Percentiles rank a stretch among this genome's conserved stretches.
These are phyloP conservation scores for Kwoniella mangroviensis DNA, from an alignment of 768 basidiomycete genomes.

Conservation along the genomic window DNA sequence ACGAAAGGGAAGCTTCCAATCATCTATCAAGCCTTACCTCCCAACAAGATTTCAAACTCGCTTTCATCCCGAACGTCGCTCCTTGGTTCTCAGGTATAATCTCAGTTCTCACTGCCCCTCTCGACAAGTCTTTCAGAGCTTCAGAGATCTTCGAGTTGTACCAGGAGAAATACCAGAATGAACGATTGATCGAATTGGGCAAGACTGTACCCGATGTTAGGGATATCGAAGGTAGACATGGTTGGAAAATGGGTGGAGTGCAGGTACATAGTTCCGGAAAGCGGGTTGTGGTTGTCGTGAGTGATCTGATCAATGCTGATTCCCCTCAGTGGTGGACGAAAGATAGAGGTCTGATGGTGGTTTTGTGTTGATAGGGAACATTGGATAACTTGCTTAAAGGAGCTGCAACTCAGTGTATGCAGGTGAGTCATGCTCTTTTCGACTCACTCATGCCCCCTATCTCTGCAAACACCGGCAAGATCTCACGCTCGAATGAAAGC, in stretches of 20 bases:
- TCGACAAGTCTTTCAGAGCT: constrained; percentile 71
- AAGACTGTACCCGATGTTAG: constrained; percentile 73
- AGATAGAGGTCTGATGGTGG: not conserved
- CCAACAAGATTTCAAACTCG: constrained; percentile 64
- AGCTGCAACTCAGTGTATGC: constrained; percentile 97
- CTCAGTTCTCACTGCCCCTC: constrained; percentile 80
- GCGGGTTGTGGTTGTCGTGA: constrained; percentile 88
- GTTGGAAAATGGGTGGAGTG: constrained; percentile 88
- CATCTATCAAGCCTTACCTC: constrained; percentile 70
- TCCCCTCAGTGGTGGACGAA: constrained; percentile 6
- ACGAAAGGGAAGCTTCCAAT: constrained; percentile 89
- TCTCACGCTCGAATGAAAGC: no score
- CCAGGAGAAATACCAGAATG: constrained; percentile 73
- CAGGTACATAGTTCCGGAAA: constrained; percentile 89
- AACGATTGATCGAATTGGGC: constrained; percentile 72
- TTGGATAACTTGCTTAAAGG: constrained; percentile 97
- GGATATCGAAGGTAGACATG: constrained; percentile 81
- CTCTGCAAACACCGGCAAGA: no score
- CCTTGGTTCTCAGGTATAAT: constrained; percentile 98
- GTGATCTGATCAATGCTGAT: constrained; percentile 51
- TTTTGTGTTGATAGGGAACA: constrained; percentile 70
- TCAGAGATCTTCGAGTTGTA: constrained; percentile 74
- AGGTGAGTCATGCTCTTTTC: no score
- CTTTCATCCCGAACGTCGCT: constrained; percentile 83
- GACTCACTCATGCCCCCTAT: no score